Evolutionary conservation across 1,139 yeast genomes (phyloP).

Genomic region (Yamadazyma trypodendri): DNA sequence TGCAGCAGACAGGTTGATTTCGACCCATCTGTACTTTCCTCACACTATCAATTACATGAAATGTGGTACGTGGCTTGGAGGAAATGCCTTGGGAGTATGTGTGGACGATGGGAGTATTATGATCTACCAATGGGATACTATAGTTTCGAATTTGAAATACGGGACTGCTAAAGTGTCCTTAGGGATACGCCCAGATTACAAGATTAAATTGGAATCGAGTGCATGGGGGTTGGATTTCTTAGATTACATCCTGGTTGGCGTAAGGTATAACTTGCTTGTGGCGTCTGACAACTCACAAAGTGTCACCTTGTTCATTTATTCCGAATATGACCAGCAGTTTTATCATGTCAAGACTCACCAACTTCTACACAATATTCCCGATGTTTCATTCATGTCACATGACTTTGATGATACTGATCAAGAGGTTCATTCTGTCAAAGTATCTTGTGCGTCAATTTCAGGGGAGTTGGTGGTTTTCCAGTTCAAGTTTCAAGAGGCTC

Average conservation of each 20-base stretch:
- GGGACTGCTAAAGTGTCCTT: not conserved
- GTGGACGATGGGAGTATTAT: constrained; percentile 57
- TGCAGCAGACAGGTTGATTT: constrained; percentile 33
- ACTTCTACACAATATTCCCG: constrained; percentile 60
- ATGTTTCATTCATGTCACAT: constrained; percentile 41
- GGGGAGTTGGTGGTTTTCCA: constrained; percentile 47
- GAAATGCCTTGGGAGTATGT: constrained; percentile 46
- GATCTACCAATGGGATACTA: constrained; percentile 38
- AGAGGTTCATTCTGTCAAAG: constrained; percentile 19
- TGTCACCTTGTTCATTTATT: constrained; percentile 41
- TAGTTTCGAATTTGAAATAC: constrained; percentile 12
- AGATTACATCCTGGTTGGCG: constrained; percentile 12
- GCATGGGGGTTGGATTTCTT: constrained; percentile 65
- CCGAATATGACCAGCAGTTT: constrained; percentile 25
- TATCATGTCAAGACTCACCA: constrained; percentile 39
- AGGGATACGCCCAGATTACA: constrained; percentile 31
- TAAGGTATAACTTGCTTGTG: constrained; percentile 32
- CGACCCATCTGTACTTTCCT: constrained; percentile 55
- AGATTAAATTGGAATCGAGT: constrained; percentile 43
- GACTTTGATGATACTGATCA: constrained; percentile 10
- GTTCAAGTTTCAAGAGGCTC: constrained; percentile 25
- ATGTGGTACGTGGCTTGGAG: constrained; percentile 24
- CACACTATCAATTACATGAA: constrained; percentile 55
- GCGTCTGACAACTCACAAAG: constrained; percentile 60
- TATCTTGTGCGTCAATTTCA: constrained; percentile 47